phyloP scores from a whole-genome alignment of 2,329 filamentous ascomycete genomes.

The Tolypocladium tropicale region DNA sequence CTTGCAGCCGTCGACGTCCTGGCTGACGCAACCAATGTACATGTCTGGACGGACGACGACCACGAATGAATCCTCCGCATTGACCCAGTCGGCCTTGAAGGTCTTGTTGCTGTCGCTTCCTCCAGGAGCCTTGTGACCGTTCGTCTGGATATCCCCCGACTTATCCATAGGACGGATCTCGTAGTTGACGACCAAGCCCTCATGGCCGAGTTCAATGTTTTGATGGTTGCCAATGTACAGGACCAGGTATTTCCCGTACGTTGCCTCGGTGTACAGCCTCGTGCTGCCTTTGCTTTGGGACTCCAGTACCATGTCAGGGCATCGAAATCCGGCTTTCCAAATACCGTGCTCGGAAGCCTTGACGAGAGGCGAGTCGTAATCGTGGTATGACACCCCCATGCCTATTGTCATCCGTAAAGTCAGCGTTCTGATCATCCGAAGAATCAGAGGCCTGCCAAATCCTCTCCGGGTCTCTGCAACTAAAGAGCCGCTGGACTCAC shows the following conservation, averaged over 20 bases:
- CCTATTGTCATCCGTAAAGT: slow-evolving; percentile 6
- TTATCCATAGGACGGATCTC: neutral
- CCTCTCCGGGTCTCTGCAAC: neutral
- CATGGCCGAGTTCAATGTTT: slow-evolving; percentile 1
- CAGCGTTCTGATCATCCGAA: neutral
- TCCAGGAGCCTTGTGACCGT: neutral
- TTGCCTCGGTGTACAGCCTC: slow-evolving; percentile 19
- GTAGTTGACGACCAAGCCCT: slow-evolving; percentile 2
- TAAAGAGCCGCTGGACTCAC: slow-evolving; percentile 10
- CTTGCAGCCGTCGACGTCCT: slow-evolving; percentile 13
- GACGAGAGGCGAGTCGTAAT: slow-evolving; percentile 22
- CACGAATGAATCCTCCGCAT: slow-evolving; percentile 13
- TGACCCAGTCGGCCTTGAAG: slow-evolving; percentile 21
- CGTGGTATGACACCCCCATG: slow-evolving; percentile 32
- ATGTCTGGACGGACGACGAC: slow-evolving; percentile 29
- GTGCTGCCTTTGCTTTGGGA: slow-evolving; percentile 7
- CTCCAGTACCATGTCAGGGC: slow-evolving; percentile 24
- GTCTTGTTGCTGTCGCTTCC: neutral
- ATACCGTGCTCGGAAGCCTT: slow-evolving; percentile 19
- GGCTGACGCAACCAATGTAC: slow-evolving; percentile 27
- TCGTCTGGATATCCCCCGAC: neutral
- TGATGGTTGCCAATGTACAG: slow-evolving; percentile 10
- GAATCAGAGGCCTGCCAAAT: neutral
- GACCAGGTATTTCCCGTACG: slow-evolving; percentile 22
- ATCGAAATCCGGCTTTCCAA: slow-evolving; percentile 27